Evolutionary conservation across 2,329 filamentous ascomycete species (phyloP), one percentile per base, ranked within the genome.

Genomic region (Fusarium scirpi): DNA sequence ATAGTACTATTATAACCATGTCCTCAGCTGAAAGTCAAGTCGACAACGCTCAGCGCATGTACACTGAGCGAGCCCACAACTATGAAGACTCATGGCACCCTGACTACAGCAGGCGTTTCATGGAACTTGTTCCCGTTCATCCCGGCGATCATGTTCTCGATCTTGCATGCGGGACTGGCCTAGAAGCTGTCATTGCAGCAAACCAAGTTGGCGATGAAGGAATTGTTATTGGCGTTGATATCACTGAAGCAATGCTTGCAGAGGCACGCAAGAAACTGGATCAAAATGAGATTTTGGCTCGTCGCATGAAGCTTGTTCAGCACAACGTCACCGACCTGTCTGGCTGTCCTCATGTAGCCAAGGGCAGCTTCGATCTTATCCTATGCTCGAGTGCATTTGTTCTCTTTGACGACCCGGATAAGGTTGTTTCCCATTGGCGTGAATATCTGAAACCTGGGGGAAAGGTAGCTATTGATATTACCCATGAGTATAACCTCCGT

Each of bases 71-170:
- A n/a, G 78, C 78, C 27, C 25, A 62, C 22, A 68, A 70, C 12
- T 79, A 80, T 49, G 76, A 80, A 46, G 65, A 78, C 38, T 80
- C 77, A 7, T 80, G 78, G 76, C 77, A 80, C 58, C 76, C 76
- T 0, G 71, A 67, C 6, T 80, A 77, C 54, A 77, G 74, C n/a
- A 64, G 56, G 25, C 72, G 78, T 13, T 77, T 81, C 62, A 75
- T 78, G 63, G 59, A 68, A 9, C 29, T 77, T 15, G 69, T 72
- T 5, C 62, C 73, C 8, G 45, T 79, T 18, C 57, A 62, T 16
- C 48, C 71, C 1, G 74, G 77, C n/a, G 62, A 79, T 41, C 69
- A 62, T 24, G 63, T 80, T 25, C 76, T 80, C 6, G 67, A 73
- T 32, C 74, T 79, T n/a, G 77, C 74, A 30, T 80, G 79, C 61